Base-by-base conservation (phyloP, 305 asterid genomes). In the Rubia peregrina region DNA sequence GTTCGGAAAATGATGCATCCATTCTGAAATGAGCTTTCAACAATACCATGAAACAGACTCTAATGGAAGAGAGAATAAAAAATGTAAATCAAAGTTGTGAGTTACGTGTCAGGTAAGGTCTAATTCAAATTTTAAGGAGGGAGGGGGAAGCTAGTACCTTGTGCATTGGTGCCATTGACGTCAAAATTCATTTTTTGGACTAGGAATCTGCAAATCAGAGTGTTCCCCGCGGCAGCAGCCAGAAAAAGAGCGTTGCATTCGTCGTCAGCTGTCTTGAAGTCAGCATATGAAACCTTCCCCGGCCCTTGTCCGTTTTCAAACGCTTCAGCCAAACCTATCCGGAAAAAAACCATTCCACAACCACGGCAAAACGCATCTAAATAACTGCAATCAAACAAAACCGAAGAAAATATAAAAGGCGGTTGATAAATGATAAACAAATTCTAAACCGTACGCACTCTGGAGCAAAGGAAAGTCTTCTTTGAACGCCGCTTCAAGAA, bases 261-360 rank as follows among this genome's bases (percentile, higher is more conserved):
- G 65, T 41, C 65, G 7, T 9, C 65, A 12, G 9, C 43, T 30
- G 42, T 11, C 43, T 30, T 61, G 9, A 61, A 19, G 17, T 16
- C 1, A 12, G 65, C 65, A 61, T 61, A 61, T 13, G 65, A 61
- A 26, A 61, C 19, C 42, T 61, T 61, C 43, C 65, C 65, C 36
- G 38, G 63, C 14, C 63, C 30, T 59, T 61, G 42, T 0, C 41
- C 65, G 16, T 61, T 33, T 61, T 61, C 65, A 61, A 24, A 12
- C 42, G 14, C 65, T 9, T 19, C 65, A 0, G 9, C 19, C n/a
- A 61, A 12, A 17, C n/a, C 65, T 61, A 61, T 1, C 43, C 66
- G 24, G 21, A 5, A 49, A 24, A 24, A 60, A 22, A 60, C 41
- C 5, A 26, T 8, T 6, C 16, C 56, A 49, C 42, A 6, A 6